phyloP scores from a whole-genome alignment of 2,329 filamentous ascomycete genomes.

The Neofusicoccum sp. region DNA sequence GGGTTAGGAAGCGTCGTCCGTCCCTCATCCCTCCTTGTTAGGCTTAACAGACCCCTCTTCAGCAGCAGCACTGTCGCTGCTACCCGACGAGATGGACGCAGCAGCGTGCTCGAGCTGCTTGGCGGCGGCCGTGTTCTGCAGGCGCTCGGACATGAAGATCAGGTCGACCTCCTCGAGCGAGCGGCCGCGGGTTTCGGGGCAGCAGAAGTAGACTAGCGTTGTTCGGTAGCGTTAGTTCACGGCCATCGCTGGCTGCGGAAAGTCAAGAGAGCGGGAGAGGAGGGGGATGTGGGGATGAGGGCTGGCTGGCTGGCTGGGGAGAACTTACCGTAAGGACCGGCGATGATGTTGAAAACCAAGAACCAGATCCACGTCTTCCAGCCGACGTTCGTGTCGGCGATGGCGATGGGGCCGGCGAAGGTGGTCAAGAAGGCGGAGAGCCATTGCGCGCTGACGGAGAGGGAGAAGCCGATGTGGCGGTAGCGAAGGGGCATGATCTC shows the following conservation, averaged over 20 bases:
- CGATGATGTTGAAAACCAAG: conserved; percentile 32
- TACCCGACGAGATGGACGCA: background rate
- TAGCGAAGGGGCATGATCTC: conserved; percentile 37
- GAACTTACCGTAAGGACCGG: conserved; percentile 29
- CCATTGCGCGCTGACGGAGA: conserved; percentile 34
- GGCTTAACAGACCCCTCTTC: background rate
- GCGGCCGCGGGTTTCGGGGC: conserved; percentile 28
- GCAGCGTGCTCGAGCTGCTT: conserved; percentile 16
- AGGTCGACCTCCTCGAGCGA: conserved; percentile 31
- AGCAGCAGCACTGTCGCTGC: background rate
- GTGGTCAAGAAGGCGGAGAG: conserved; percentile 37
- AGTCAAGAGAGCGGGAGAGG: background rate
- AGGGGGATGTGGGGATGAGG: background rate
- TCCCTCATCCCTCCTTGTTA: conserved; percentile 1
- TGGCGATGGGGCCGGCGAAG: conserved; percentile 35
- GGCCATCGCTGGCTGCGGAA: no score
- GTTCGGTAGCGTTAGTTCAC: no score
- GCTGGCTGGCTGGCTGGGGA: no score
- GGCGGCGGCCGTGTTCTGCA: conserved; percentile 11
- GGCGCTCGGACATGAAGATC: conserved; percentile 15
- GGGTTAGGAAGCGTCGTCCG: background rate
- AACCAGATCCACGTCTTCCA: conserved; percentile 39
- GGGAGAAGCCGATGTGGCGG: conserved; percentile 35
- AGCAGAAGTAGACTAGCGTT: conserved; percentile 27
- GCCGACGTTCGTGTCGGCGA: conserved; percentile 27